Evolutionary conservation across 1,284 basidiomycete genomes (phyloP), one percentile per base, ranked within the genome.

Genomic region (Ceratobasidium sp.): DNA sequence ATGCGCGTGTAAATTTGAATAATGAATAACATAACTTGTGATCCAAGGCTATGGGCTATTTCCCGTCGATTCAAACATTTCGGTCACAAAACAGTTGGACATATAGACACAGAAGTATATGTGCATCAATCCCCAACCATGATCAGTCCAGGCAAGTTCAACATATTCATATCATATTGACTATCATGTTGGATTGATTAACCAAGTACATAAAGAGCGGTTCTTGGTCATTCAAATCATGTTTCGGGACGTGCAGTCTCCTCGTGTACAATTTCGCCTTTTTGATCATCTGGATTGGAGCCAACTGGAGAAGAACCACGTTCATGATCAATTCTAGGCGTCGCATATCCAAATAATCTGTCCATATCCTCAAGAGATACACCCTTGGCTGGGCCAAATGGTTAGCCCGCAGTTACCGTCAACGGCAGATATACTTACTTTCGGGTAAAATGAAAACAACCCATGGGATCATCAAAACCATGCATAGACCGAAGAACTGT

Each of bases 401-500:
- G n/a, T 67, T 16, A 67, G 21, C 26, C 5, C 2, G 23, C 16
- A 6, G 28, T 5, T 18, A 3, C 34, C 3, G 9, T 4, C 14
- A 23, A 3, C 28, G 3, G 21, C 8, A 2, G 8, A n/a, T 6
- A 67, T 14, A 46, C 65, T 57, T 58, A 69, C 65, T 69, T 53
- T 69, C 69, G 23, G 69, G 69, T 6, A 71, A 45, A 6, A 71
- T 21, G n/a, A 71, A 71, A 16, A 60, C 45, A 14, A 53, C 69
- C 69, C 69, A 71, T 16, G 59, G 69, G 26, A 71, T 71, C 69
- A 59, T 61, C 30, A 60, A 61, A 8, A 71, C 69, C 57, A 61
- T 71, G 32, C 69, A 71, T 23, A 53, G 26, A 41, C 69, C 69
- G 39, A 71, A 71, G 58, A 71, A 71, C 65, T 69, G 39, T 8